Evolutionary conservation across 2,329 filamentous ascomycete genomes (phyloP).

Genomic region (Aspergillus pseudoterreus): DNA sequence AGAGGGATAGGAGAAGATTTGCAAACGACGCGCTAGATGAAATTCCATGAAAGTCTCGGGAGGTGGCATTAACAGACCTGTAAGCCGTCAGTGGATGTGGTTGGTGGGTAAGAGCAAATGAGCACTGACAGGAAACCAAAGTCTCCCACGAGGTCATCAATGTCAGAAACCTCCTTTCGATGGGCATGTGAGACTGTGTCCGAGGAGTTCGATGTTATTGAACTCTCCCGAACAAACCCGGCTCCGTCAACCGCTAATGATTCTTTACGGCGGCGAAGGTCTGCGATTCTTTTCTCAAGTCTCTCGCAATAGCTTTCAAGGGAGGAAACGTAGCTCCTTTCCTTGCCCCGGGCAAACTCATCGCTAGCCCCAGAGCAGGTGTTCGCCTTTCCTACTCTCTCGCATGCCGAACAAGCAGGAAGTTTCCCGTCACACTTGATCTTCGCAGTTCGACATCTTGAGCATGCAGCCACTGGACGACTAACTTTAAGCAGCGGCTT

Average conservation of each 20-base stretch:
- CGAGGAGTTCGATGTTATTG: constrained; percentile 33
- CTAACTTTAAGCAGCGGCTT: constrained; percentile 56
- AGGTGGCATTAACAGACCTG: constrained; percentile 90
- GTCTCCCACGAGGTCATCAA: constrained; percentile 88
- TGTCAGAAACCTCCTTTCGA: constrained; percentile 72
- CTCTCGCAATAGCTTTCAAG: constrained; percentile 89
- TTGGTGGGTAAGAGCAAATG: constrained; percentile 5
- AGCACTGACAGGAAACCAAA: constrained; percentile 77
- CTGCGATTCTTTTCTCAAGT: constrained; percentile 69
- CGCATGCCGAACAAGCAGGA: constrained; percentile 90
- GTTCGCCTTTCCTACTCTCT: constrained; percentile 78
- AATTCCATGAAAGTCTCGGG: constrained; percentile 87
- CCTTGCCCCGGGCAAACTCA: constrained; percentile 92
- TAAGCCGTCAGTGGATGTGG: not conserved
- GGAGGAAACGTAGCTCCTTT: constrained; percentile 92
- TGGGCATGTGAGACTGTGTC: constrained; percentile 37
- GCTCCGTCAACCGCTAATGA: constrained; percentile 23
- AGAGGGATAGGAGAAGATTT: constrained; percentile 78
- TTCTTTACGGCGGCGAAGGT: constrained; percentile 35
- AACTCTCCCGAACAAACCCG: constrained; percentile 29
- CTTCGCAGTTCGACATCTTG: constrained; percentile 82
- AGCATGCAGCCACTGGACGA: constrained; percentile 74
- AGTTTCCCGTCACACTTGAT: constrained; percentile 98
- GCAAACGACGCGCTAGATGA: constrained; percentile 89
- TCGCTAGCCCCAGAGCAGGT: constrained; percentile 95